Conservation (phyloP, 2,329 filamentous ascomycete genomes). For the Clarireedia sp. region DNA sequence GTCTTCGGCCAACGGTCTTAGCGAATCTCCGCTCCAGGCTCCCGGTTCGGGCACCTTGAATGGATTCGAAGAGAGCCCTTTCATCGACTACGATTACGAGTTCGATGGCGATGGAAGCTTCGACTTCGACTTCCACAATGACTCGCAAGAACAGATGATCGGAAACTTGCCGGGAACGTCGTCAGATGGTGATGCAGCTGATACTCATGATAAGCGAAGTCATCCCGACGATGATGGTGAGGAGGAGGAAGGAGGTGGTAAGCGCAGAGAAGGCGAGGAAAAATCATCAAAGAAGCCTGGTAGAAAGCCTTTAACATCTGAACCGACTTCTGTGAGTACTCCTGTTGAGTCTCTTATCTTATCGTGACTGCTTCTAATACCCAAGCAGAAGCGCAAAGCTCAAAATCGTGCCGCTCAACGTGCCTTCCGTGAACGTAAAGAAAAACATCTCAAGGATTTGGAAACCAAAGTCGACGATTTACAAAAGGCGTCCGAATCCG, state of each 20-base stretch:
- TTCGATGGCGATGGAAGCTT: conserved; percentile 68
- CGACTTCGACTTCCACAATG: conserved; percentile 47
- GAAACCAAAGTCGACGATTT: conserved; percentile 70
- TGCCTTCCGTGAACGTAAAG: conserved; percentile 90
- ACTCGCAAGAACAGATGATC: conserved; percentile 60
- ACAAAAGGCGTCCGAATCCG: conserved; percentile 73
- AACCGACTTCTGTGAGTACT: conserved; percentile 82
- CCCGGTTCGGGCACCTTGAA: conserved; percentile 38
- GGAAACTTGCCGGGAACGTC: conserved; percentile 58
- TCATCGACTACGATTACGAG: conserved; percentile 73
- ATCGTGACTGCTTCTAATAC: conserved; percentile 16
- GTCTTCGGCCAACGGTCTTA: conserved; percentile 40
- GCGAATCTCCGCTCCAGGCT: conserved; percentile 39
- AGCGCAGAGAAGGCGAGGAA: conserved; percentile 67
- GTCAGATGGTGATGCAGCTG: conserved; percentile 35
- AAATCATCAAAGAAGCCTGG: conserved; percentile 93
- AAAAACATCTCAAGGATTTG: conserved; percentile 79
- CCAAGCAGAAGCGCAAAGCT: conserved; percentile 77
- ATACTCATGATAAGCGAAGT: conserved; percentile 62
- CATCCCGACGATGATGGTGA: conserved; percentile 61
- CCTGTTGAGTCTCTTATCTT: conserved; percentile 22
- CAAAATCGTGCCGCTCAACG: conserved; percentile 90
- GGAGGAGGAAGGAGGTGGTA: conserved; percentile 60
- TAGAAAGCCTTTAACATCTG: conserved; percentile 88
- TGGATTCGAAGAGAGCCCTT: conserved; percentile 67